phyloP scores from a whole-genome alignment of 257 asterid species.

The Ocimum tenuiflorum region DNA sequence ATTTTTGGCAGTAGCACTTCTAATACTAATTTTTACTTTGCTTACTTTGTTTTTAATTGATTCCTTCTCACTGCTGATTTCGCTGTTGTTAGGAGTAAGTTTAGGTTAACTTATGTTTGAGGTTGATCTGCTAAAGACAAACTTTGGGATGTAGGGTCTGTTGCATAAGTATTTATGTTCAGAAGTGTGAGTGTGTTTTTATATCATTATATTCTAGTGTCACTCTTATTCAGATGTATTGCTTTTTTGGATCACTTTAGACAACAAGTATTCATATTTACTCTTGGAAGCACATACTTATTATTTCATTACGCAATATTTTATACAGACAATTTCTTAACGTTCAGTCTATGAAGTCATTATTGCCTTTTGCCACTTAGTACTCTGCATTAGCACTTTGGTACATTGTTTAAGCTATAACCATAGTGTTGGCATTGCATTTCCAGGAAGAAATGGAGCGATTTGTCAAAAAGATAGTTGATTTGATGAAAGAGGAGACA shows the following conservation, averaged over 20 bases:
- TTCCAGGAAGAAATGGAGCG: slow-evolving; percentile 87
- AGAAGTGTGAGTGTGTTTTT: not conserved
- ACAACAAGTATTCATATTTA: slow-evolving; percentile 10
- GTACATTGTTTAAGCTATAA: slow-evolving; percentile 5
- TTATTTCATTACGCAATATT: not conserved
- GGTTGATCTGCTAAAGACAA: not conserved
- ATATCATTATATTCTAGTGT: not conserved
- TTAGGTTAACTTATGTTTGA: not conserved
- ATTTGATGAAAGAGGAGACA: slow-evolving; percentile 63
- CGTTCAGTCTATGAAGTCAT: not conserved
- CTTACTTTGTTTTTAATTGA: not conserved
- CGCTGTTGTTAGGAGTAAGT: not conserved
- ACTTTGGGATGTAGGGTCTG: not conserved
- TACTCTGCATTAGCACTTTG: not conserved
- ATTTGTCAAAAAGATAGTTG: slow-evolving; percentile 80
- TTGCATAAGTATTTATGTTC: not conserved
- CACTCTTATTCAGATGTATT: not conserved
- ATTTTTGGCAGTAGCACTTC: not conserved
- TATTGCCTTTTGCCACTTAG: slow-evolving; percentile 1
- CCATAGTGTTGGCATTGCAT: slow-evolving; percentile 6
- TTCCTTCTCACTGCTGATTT: not conserved
- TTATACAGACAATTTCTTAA: not conserved
- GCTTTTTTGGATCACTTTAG: not conserved
- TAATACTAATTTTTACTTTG: not conserved
- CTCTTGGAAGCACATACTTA: slow-evolving; percentile 9